A percentile compares a stretch with the other conserved stretches of the same genome.
Evolutionary conservation across 139 green algal genomes (phyloP).

Genomic region (Pleodorina starrii): DNA sequence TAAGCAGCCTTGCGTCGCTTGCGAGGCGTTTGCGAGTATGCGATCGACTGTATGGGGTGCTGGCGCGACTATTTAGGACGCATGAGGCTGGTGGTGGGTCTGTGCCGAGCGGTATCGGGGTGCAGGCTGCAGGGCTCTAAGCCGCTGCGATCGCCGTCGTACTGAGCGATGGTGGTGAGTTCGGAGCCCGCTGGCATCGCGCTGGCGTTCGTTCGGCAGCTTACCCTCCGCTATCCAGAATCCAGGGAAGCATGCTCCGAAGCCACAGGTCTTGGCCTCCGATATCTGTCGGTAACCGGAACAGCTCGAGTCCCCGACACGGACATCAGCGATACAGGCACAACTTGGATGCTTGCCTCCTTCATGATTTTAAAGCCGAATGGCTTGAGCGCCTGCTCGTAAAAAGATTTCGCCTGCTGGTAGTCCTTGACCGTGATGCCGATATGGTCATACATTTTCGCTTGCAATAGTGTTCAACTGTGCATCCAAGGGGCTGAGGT

Average conservation of each 20-base stretch:
- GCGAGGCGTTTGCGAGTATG: neutral
- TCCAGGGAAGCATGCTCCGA: neutral
- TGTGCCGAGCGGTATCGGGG: neutral
- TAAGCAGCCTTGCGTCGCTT: neutral
- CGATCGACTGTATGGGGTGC: neutral
- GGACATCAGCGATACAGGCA: neutral
- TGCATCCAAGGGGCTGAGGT: neutral
- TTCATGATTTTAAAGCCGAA: neutral
- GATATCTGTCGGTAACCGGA: neutral
- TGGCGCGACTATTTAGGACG: too few relatives aligned
- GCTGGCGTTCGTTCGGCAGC: too few relatives aligned
- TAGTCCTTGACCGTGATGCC: neutral
- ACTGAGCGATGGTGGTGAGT: neutral
- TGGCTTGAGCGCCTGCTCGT: neutral
- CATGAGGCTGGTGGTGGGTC: neutral
- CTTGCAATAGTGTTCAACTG: neutral
- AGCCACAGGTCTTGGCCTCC: neutral
- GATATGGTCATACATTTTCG: conserved; percentile 29
- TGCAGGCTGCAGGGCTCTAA: neutral
- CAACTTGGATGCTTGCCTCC: neutral
- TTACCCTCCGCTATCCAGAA: conserved; percentile 16
- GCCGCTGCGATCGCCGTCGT: neutral
- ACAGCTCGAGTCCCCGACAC: neutral
- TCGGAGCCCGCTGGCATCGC: neutral
- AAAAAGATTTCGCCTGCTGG: neutral